Percentiles rank a stretch among this genome's conserved stretches.
Conservation (phyloP, 2,329 filamentous ascomycete species). For the Metarhizium guizhouense region DNA sequence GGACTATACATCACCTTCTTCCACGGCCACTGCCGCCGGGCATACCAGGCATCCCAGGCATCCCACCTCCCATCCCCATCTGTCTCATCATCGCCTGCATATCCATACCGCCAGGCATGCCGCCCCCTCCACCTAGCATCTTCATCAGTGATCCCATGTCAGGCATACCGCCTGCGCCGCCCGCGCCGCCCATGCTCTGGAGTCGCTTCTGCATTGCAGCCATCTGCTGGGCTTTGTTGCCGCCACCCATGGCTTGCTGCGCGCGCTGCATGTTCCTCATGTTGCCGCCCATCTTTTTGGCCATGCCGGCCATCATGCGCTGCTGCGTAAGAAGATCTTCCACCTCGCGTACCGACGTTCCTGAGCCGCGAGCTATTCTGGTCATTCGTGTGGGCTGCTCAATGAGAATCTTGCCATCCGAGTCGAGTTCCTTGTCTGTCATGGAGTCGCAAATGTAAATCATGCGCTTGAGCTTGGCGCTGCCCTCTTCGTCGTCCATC, state of each 20-base stretch:
- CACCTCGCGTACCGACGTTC: constrained; percentile 62
- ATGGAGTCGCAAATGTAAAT: constrained; percentile 98
- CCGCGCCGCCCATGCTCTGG: constrained; percentile 80
- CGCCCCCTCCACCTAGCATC: constrained; percentile 64
- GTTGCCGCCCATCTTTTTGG: constrained; percentile 95
- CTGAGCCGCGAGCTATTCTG: constrained; percentile 78
- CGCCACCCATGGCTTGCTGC: constrained; percentile 82
- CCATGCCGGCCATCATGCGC: constrained; percentile 98
- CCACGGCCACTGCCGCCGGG: constrained; percentile 20
- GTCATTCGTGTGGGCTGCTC: constrained; percentile 92
- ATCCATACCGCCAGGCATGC: constrained; percentile 62
- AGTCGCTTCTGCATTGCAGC: constrained; percentile 95
- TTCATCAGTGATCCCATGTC: constrained; percentile 85
- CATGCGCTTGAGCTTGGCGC: constrained; percentile 90
- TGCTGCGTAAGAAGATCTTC: constrained; percentile 88
- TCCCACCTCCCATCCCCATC: constrained; percentile 51
- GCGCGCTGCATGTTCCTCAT: constrained; percentile 97
- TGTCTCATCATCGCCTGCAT: constrained; percentile 76
- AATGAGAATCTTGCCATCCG: constrained; percentile 87
- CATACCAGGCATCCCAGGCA: constrained; percentile 6
- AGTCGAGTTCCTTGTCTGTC: constrained; percentile 92
- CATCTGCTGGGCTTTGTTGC: constrained; percentile 86
- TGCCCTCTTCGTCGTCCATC: constrained; percentile 96
- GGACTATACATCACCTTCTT: constrained; percentile 12
- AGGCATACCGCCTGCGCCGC: constrained; percentile 59